Evolutionary conservation across 768 basidiomycete genomes (phyloP).

Genomic region (Boletus pseudo-olivaceus): DNA sequence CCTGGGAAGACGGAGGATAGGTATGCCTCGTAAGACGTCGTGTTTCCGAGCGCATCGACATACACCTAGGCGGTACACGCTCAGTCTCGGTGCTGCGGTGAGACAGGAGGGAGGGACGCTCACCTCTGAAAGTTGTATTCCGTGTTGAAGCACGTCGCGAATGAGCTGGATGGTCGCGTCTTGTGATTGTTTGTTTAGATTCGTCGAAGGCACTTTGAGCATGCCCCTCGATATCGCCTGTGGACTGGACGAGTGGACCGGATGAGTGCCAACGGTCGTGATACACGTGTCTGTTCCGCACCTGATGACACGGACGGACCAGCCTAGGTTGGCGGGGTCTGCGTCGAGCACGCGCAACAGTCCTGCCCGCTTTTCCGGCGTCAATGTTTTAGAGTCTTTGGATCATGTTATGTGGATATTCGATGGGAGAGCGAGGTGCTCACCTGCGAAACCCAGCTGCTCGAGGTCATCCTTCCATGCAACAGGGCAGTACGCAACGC

Average conservation of each 20-base stretch:
- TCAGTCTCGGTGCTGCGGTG: background rate
- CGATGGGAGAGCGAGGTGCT: conserved; percentile 9
- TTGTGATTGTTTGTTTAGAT: conserved; percentile 85
- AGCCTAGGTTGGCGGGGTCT: conserved; percentile 68
- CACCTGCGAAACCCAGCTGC: conserved; percentile 87
- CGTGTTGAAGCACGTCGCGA: conserved; percentile 74
- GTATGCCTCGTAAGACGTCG: conserved; percentile 79
- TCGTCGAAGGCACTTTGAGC: conserved; percentile 77
- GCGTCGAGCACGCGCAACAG: conserved; percentile 67
- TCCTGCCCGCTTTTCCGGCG: conserved; percentile 59
- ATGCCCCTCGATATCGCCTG: conserved; percentile 90
- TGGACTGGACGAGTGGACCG: conserved; percentile 50
- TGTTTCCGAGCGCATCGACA: conserved; percentile 92
- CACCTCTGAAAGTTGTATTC: conserved; percentile 78
- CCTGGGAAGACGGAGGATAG: conserved; percentile 79
- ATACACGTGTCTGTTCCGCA: conserved; percentile 18
- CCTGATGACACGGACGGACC: conserved; percentile 81
- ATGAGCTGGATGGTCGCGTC: conserved; percentile 90
- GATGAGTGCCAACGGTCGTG: conserved; percentile 3
- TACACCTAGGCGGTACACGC: conserved; percentile 56
- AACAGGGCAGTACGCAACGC: conserved; percentile 87
- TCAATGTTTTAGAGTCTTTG: conserved; percentile 90
- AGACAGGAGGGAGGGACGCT: conserved; percentile 3
- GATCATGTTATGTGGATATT: background rate
- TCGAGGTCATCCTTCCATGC: conserved; percentile 73